Base-by-base conservation (phyloP, 2,329 filamentous ascomycete genomes). In the Nigrospora osmanthi region DNA sequence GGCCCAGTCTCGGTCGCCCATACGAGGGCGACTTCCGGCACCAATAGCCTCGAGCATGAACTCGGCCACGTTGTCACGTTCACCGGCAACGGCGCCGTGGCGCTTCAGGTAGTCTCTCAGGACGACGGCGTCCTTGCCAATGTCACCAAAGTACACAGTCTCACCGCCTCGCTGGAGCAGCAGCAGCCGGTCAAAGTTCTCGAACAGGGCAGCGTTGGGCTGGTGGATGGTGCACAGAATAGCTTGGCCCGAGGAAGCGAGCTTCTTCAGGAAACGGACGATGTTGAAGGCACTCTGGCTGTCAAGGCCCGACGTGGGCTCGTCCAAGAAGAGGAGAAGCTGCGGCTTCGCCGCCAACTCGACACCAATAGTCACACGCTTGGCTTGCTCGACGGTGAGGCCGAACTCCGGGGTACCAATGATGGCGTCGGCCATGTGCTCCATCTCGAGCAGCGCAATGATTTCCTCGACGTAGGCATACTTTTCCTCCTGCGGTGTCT, bases 221-320 rank as follows among this genome's bases (percentile, higher is more conserved):
- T 95, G 89, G 62, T 95, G 89, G 51, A 95, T 95, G 0, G 89
- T 95, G 67, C 88, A 94, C 4, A 95, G 75, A 53, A 95, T 89
- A 11, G 89, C 89, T 60, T 95, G 89, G 2, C 89, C 89, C 3
- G 85, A 85, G n/a, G 76, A 72, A 41, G 85, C 81, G 6, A 89
- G 75, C 66, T 88, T 89, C 55, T 80, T 80, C n/a, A 89, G 69
- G 70, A 89, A 87, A 32, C 83, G 81, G 23, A 87, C 81, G 52
- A 88, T 88, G 63, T 87, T 87, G 69, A 83, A 89, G 15, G 85
- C 83, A 46, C 76, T 81, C 60, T 87, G 81, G 30, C 75, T 80
- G 58, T 87, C 83, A 1, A 90, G 77, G 45, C 86, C 86, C 2
- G 80, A 85, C 0, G 86, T 89, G 0, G 85, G 86, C 61, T 90